Evolutionary conservation across 129 eudicot species (phyloP), one percentile per base, ranked within the genome.

Genomic region (Erigeron canadensis): DNA sequence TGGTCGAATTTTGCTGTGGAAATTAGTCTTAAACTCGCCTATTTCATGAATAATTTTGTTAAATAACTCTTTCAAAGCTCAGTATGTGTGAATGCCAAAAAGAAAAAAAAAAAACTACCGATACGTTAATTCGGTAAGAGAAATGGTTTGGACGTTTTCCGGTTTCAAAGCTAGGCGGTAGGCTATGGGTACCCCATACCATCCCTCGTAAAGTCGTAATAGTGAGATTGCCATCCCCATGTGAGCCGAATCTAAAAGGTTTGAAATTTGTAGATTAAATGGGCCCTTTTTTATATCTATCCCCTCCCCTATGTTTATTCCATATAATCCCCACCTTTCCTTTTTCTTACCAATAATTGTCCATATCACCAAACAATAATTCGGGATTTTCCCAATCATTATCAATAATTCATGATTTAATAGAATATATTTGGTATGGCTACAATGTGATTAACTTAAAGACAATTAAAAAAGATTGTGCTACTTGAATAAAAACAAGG

Each of bases 11-110:
- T 80, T 80, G 71, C 18, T 73, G 77, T 77, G 77, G 73, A 84
- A 89, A 44, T 77, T 86, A 48, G 51, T 62, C 61, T 89, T 89
- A 81, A 80, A 86, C 50, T 79, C 93, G 0, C 78, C 82, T n/a
- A 88, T 93, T 78, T 89, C 90, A 55, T 72, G 85, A 62, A 86
- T 22, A 37, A 84, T 89, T 75, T 72, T 81, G 75, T 77, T 81
- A 78, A 84, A 22, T 56, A 84, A 38, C 67, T 80, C 82, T 82
- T 82, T 86, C n/a, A n/a, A n/a, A n/a, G n/a, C n/a, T n/a, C n/a
- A n/a, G n/a, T n/a, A n/a, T n/a, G n/a, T n/a, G n/a, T n/a, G n/a
- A n/a, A n/a, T n/a, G n/a, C n/a, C n/a, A n/a, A n/a, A n/a, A n/a
- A n/a, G n/a, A n/a, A n/a, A n/a, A n/a, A n/a, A n/a, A n/a, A n/a